A percentile compares a stretch with the other conserved stretches of the same genome.
phyloP scores from a whole-genome alignment of 1,284 basidiomycete genomes.

The Malassezia slooffiae region DNA sequence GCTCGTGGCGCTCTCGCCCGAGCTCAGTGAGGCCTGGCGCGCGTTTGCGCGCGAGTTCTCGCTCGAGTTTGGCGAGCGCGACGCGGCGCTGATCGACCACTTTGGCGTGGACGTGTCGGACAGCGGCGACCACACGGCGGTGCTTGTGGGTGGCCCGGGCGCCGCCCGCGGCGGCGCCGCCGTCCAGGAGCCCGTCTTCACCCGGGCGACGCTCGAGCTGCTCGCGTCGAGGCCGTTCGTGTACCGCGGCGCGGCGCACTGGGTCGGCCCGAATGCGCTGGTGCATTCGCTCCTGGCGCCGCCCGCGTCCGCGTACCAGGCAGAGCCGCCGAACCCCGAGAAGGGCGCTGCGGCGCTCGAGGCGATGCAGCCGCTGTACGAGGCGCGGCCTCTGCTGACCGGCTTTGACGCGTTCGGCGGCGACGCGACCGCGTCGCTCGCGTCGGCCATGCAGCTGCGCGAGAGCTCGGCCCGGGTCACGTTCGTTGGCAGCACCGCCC shows the following conservation, averaged over 20 bases:
- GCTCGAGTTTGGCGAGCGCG: slow-evolving; percentile 50
- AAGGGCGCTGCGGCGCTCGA: slow-evolving; percentile 14
- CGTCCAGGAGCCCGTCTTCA: slow-evolving; percentile 39
- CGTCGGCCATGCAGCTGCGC: slow-evolving; percentile 76
- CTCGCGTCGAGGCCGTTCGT: slow-evolving; percentile 51
- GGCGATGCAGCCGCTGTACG: slow-evolving; percentile 20
- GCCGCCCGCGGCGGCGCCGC: slow-evolving; percentile 17
- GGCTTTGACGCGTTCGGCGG: slow-evolving; percentile 15
- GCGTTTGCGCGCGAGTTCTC: slow-evolving; percentile 53
- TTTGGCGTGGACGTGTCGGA: slow-evolving; percentile 37
- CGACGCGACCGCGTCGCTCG: slow-evolving; percentile 51
- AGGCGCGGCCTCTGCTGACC: slow-evolving; percentile 19
- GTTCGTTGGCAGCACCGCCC: slow-evolving; percentile 68
- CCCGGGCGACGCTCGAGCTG: slow-evolving; percentile 49
- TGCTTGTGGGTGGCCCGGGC: slow-evolving; percentile 21
- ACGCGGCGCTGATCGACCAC: slow-evolving; percentile 49
- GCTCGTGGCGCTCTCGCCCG: slow-evolving; percentile 66
- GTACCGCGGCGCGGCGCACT: slow-evolving; percentile 65
- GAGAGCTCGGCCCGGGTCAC: slow-evolving; percentile 62
- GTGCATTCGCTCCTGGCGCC: slow-evolving; percentile 71
- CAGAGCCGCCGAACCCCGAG: slow-evolving; percentile 56
- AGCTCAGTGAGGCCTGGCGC: slow-evolving; percentile 49
- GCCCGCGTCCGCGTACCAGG: slow-evolving; percentile 51
- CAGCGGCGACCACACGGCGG: slow-evolving; percentile 28
- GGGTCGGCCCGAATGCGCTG: slow-evolving; percentile 66